These are phyloP conservation scores for Blastocystis sp. DNA, from an alignment of 352 stramenopile species.

Conservation along the genomic window DNA sequence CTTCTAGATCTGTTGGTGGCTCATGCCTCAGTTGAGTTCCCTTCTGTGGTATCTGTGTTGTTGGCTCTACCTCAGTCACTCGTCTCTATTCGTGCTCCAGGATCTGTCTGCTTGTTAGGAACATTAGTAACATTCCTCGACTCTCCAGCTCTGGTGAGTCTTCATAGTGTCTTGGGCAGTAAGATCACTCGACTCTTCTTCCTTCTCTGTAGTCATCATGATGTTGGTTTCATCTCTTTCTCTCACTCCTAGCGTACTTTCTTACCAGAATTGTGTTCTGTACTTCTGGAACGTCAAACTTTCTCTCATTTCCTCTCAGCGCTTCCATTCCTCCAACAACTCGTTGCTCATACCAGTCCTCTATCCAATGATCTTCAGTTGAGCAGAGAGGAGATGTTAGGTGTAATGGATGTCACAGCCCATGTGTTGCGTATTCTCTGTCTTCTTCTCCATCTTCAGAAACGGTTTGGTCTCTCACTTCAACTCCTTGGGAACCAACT, in stretches of 20 bases:
- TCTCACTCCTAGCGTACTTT: neutral
- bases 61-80: neutral
- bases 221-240: neutral
- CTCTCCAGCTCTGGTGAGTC: neutral
- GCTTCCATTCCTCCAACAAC: neutral
- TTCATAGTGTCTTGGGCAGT: neutral
- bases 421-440: neutral
- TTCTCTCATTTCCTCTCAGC: neutral
- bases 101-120: neutral
- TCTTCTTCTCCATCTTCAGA: constrained; percentile 30
- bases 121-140: constrained; percentile 1
- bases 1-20: neutral
- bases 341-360: neutral
- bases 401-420: neutral
- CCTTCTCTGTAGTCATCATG: constrained; percentile 28
- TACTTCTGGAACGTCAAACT: neutral
- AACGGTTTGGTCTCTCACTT: neutral
- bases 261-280: neutral
- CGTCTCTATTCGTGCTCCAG: neutral
- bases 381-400: neutral
- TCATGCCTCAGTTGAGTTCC: neutral
- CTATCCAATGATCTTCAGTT: neutral
- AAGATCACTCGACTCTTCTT: neutral
- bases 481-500: neutral
- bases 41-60: neutral